Evolutionary conservation across 768 basidiomycete genomes (phyloP), one percentile per base, ranked within the genome.

Genomic region (Suillus plorans): DNA sequence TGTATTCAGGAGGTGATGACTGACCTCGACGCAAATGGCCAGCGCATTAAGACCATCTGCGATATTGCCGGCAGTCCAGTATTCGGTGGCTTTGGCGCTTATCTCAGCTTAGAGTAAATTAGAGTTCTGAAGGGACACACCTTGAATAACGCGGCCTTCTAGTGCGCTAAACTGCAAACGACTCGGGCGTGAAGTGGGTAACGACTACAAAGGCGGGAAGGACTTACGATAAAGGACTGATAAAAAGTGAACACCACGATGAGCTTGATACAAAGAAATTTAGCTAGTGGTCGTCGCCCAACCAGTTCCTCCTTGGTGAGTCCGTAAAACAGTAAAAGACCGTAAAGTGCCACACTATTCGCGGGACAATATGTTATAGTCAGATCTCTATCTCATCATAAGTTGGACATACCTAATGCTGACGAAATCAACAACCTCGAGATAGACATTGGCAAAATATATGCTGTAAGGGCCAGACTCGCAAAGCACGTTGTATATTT

Each of bases 221-320:
- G 31, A 78, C 88, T 62, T 70, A 90, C 89, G 60, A 92, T 75
- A 70, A 94, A 90, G 1, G 84, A 81, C 71, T 95, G 95, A 74
- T 95, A 97, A 76, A 92, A 95, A 0, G 93, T 94, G 73, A 91
- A 87, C 86, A 94, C 88, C 52, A 94, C 90, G 57, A 94, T 90
- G 37, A 92, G 78, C 75, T 96, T 96, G 80, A 97, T 95, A 3
- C 86, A 79, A 66, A 96, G 72, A 75, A 97, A 97, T 79, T 96
- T 96, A 31, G 89, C 86, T 36, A 95, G 78, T 34, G 94, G 95
- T 34, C 89, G 82, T 20, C 86, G 83, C 41, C 89, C 92, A 62
- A 71, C 78, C n/a, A 97, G 84, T 69, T 95, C 94, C 20, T 91
- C 88, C 64, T 88, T 85, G 58, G 88, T 92, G 52, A 97, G 80